phyloP scores from a whole-genome alignment of 2,329 filamentous ascomycete genomes.

The Epichloe elymi region DNA sequence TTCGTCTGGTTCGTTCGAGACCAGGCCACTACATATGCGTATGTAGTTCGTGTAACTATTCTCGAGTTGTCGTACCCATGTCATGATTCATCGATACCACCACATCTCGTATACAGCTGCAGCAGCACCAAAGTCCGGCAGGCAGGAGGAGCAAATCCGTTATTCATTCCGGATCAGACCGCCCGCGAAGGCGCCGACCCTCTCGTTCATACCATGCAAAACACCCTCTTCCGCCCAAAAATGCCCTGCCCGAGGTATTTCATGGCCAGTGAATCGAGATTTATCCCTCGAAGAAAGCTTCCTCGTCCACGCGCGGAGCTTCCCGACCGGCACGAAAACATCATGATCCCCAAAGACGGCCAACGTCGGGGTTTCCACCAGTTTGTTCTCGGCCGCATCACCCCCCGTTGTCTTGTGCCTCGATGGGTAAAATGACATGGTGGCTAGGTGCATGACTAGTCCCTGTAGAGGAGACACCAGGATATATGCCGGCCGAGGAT shows the following conservation, averaged over 20 bases:
- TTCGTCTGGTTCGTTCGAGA: no score
- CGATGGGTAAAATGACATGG: slow-evolving; percentile 39
- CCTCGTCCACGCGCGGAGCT: slow-evolving; percentile 52
- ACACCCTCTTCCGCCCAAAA: slow-evolving; percentile 49
- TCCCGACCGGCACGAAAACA: slow-evolving; percentile 53
- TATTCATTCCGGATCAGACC: slow-evolving; percentile 2
- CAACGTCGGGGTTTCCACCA: slow-evolving; percentile 47
- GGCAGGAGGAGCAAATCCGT: no score
- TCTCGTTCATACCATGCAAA: slow-evolving; percentile 17
- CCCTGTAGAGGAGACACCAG: slow-evolving; percentile 56
- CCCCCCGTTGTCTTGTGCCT: slow-evolving; percentile 14
- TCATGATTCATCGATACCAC: no score
- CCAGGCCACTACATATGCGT: no score
- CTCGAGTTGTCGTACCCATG: no score
- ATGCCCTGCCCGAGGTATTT: slow-evolving; percentile 43
- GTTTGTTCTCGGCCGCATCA: slow-evolving; percentile 35
- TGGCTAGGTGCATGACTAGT: slow-evolving; percentile 45
- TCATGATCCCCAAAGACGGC: slow-evolving; percentile 66
- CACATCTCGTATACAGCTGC: no score
- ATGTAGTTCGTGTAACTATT: no score
- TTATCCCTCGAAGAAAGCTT: slow-evolving; percentile 30
- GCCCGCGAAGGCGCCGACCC: slow-evolving; percentile 16
- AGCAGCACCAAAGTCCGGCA: no score
- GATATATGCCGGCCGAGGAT: slow-evolving; percentile 40
- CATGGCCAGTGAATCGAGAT: slow-evolving; percentile 33